These are phyloP conservation scores for Byssochlamys sp. DNA, from an alignment of 2,329 filamentous ascomycete genomes.

Conservation along the genomic window DNA sequence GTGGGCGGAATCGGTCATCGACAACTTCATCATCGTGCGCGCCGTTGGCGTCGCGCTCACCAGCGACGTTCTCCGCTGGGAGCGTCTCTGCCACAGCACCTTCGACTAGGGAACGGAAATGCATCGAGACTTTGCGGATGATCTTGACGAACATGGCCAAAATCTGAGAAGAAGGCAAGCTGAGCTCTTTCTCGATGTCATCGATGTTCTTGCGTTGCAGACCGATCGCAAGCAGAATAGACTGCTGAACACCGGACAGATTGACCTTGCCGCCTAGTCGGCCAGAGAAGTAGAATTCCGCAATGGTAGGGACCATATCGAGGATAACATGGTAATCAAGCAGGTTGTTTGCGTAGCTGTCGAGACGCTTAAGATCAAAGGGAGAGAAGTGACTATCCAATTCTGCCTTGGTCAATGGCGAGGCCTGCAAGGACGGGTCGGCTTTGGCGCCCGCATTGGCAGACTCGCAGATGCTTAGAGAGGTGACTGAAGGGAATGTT, in stretches of 20 bases:
- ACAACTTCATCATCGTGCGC: slow-evolving; percentile 61
- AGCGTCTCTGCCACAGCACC: slow-evolving; percentile 61
- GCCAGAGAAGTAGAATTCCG: slow-evolving; percentile 75
- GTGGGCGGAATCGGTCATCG: slow-evolving; percentile 57
- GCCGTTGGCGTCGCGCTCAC: slow-evolving; percentile 39
- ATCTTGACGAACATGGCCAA: slow-evolving; percentile 97
- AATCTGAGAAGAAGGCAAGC: slow-evolving; percentile 64
- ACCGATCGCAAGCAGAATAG: slow-evolving; percentile 80
- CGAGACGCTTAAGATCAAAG: slow-evolving; percentile 87
- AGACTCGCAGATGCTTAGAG: slow-evolving; percentile 79
- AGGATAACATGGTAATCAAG: slow-evolving; percentile 96
- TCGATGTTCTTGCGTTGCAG: slow-evolving; percentile 84
- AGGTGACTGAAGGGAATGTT: slow-evolving; percentile 64
- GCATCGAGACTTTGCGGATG: slow-evolving; percentile 70
- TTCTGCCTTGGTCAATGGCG: slow-evolving; percentile 59
- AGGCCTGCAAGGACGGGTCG: slow-evolving; percentile 46
- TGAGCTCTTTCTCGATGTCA: slow-evolving; percentile 66
- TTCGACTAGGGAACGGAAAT: slow-evolving; percentile 67
- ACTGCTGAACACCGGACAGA: slow-evolving; percentile 72
- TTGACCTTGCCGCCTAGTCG: slow-evolving; percentile 58
- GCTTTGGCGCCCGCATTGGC: slow-evolving; percentile 63
- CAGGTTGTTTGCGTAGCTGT: slow-evolving; percentile 93
- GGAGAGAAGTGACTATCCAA: slow-evolving; percentile 73
- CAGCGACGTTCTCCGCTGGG: slow-evolving; percentile 43
- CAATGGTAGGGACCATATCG: slow-evolving; percentile 76